Base-by-base conservation (phyloP, 2,329 filamentous ascomycete genomes). In the Claviceps africana region DNA sequence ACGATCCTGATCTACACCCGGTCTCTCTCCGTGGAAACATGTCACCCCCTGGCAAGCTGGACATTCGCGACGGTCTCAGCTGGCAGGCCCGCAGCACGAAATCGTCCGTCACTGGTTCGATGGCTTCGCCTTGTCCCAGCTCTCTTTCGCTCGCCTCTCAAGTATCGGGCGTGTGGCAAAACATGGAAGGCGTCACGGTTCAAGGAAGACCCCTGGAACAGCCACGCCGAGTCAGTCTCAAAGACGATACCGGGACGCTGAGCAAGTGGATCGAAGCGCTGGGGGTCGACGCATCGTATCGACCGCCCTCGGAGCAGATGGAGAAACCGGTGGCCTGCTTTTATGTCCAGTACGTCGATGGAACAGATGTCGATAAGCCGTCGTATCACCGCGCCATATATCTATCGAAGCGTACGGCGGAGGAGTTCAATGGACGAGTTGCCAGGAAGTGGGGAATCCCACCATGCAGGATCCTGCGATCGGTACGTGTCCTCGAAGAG, bases 261-360 rank as follows among this genome's bases (percentile, higher is more conserved):
- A 85, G 81, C 55, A 85, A 86, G 6, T 95, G 86, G 83, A 93
- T 97, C 56, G 89, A 96, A 64, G 88, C 89, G 1, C 70, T 95
- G 8, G 93, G 88, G 33, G 88, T 97, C n/a, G 93, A 97, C 64
- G 73, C 83, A 17, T 78, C 77, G 2, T 98, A 97, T 64, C 81
- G 84, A 53, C 85, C 93, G 45, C 90, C 90, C 0, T 70, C 77
- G 1, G 87, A 94, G 60, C 79, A 78, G 53, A 71, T 76, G 9
- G 72, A 81, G 21, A 94, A 88, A 65, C 70, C 76, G 65, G 82
- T 94, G 43, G 91, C 91, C 48, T 96, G 90, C 70, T 89, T 97
- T 66, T 97, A 95, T 63, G 71, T 96, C 22, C 75, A 77, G 10
- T 81, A 74, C 62, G 76, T 67, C 54, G 70, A 77, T 49, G 67